Evolutionary conservation across 2,329 filamentous ascomycete species (phyloP), one percentile per base, ranked within the genome.

Genomic region (Fusarium globosum): DNA sequence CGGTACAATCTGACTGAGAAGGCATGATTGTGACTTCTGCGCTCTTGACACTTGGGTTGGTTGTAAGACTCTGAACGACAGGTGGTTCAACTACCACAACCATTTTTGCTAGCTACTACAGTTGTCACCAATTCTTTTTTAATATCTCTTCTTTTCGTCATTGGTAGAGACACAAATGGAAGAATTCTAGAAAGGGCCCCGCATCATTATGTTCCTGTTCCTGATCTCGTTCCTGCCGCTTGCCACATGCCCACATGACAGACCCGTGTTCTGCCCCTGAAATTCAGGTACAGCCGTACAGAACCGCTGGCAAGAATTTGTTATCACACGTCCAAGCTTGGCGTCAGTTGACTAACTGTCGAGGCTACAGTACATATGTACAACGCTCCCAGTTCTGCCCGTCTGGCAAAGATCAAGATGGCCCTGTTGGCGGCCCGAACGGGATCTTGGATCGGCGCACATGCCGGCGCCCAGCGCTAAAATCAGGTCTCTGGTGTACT

Each of bases 161-260:
- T 74, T 73, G 71, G 65, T 61, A 67, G 61, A 64, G 21, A 43
- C 61, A 45, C 60, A 57, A 61, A 75, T 77, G 66, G 76, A 77
- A 77, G 43, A 53, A 33, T 77, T 77, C 76, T 77, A 77, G 76
- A 78, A 77, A 59, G 71, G 64, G 58, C 73, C 75, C 75, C 73
- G 75, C 75, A 72, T 61, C 64, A 61, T 58, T 59, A 71, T 71
- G 73, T 67, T 74, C 66, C 69, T 61, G 72, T 75, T 66, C 72
- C 73, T 69, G 73, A 65, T 75, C 61, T 71, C 61, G 72, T 75
- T 67, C 69, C 66, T 71, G 73, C 56, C 64, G 58, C 62, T 61
- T 68, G 67, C 67, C 67, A 68, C 56, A 68, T 68, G 42, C 64
- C 48, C 53, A 61, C 65, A 46, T 69, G 64, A 46, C 45, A 71